phyloP scores from a whole-genome alignment of 2,329 filamentous ascomycete genomes.

The Ophiosphaerella korrae region DNA sequence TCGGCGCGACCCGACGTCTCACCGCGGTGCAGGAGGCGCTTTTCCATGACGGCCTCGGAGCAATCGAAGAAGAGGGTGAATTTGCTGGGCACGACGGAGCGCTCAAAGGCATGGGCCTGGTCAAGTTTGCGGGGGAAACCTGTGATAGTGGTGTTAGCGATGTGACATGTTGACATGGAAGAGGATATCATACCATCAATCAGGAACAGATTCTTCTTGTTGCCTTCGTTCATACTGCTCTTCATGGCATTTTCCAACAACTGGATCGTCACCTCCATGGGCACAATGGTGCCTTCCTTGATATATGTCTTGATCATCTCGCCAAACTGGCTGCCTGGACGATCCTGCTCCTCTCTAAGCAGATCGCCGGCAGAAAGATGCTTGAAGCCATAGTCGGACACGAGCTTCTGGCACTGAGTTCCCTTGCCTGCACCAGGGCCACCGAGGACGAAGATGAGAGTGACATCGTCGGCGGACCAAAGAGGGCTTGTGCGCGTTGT shows the following conservation, averaged over 20 bases:
- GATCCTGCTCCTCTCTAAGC: conserved; percentile 89
- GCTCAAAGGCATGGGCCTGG: conserved; percentile 92
- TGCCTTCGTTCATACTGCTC: conserved; percentile 62
- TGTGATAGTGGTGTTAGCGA: conserved; percentile 16
- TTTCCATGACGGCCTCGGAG: conserved; percentile 85
- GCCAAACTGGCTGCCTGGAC: conserved; percentile 84
- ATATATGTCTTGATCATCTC: conserved; percentile 93
- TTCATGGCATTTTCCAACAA: conserved; percentile 93
- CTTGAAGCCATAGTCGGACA: conserved; percentile 85
- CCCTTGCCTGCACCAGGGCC: conserved; percentile 96
- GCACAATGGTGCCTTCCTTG: conserved; percentile 91
- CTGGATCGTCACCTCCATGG: conserved; percentile 97
- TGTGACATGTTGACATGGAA: not conserved
- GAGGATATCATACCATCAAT: conserved; percentile 59
- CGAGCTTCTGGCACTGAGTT: conserved; percentile 90
- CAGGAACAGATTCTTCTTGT: conserved; percentile 71
- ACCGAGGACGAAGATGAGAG: conserved; percentile 95
- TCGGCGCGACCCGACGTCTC: conserved; percentile 91
- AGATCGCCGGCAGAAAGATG: conserved; percentile 94
- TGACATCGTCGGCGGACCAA: conserved; percentile 77
- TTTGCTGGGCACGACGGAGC: conserved; percentile 79
- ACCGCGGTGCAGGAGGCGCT: conserved; percentile 81
- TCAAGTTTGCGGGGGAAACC: conserved; percentile 97
- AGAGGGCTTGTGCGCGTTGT: conserved; percentile 63
- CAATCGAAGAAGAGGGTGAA: conserved; percentile 96